Evolutionary conservation across 305 asterid species (phyloP).

Genomic region (Solanum hybrid): DNA sequence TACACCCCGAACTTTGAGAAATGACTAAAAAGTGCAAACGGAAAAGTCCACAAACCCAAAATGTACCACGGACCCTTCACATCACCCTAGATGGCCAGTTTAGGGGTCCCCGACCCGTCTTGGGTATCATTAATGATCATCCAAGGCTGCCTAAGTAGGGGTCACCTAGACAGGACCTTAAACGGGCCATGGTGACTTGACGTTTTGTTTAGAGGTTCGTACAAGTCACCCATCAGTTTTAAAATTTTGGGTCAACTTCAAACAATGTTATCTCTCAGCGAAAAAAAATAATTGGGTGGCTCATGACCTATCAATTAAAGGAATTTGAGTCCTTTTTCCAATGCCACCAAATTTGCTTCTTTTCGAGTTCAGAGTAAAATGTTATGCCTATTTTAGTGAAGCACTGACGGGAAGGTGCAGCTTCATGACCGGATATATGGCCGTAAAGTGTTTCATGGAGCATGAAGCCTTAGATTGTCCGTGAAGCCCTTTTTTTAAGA

Average conservation of each 20-base stretch:
- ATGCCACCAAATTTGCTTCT: neutral
- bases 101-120: neutral
- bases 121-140: neutral
- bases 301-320: neutral
- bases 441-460: neutral
- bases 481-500: neutral
- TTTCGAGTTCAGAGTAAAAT: neutral
- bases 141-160: neutral
- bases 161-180: neutral
- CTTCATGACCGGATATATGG: neutral
- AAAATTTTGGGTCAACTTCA: neutral
- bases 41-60: neutral
- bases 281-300: neutral
- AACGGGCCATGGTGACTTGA: neutral
- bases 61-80: neutral
- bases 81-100: too few relatives aligned
- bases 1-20: neutral
- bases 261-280: neutral
- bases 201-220: neutral
- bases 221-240: neutral
- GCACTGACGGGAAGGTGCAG: neutral
- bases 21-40: neutral
- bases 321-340: neutral
- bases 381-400: neutral
- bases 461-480: neutral